Percentiles rank a stretch among this genome's conserved stretches.
Conservation (phyloP, 2,329 filamentous ascomycete genomes). For the Bipolaris sorokiniana region DNA sequence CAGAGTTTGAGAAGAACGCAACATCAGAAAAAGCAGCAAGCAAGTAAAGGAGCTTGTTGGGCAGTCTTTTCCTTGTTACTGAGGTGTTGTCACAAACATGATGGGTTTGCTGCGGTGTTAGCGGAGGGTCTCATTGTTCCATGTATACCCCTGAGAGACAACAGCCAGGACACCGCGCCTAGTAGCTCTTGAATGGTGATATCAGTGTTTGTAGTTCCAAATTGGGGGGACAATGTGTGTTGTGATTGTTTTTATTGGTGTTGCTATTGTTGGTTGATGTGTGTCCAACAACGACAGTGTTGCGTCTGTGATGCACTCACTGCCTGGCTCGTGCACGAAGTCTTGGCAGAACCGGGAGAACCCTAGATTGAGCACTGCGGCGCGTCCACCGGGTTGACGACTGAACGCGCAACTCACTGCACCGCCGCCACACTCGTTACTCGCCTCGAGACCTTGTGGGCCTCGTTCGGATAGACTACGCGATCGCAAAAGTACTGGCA, state of each 20-base stretch:
- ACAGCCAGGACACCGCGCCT: constrained; percentile 25
- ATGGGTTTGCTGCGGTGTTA: constrained; percentile 32
- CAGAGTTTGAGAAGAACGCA: constrained; percentile 68
- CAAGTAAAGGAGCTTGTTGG: constrained; percentile 24
- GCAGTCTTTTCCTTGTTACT: constrained; percentile 10
- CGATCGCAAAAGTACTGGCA: constrained; percentile 36
- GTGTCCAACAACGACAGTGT: constrained; percentile 1
- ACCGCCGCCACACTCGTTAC: constrained; percentile 35
- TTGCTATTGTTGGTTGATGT: background rate
- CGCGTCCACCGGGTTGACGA: constrained; percentile 30
- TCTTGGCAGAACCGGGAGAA: constrained; percentile 19
- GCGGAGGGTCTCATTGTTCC: constrained; percentile 28
- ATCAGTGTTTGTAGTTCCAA: constrained; percentile 1
- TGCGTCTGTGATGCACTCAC: constrained; percentile 6
- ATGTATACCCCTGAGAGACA: constrained; percentile 39
- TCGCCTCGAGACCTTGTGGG: constrained; percentile 16
- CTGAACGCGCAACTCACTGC: constrained; percentile 43
- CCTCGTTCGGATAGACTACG: constrained; percentile 34
- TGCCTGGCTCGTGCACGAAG: constrained; percentile 7
- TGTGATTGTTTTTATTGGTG: background rate
- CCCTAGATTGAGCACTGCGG: constrained; percentile 23
- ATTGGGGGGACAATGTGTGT: background rate
- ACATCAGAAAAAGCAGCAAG: constrained; percentile 36
- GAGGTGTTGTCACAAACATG: constrained; percentile 18
- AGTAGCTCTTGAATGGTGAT: constrained; percentile 20